Evolutionary conservation across 306 rosid species (phyloP).

Genomic region (Luffa acutangula): DNA sequence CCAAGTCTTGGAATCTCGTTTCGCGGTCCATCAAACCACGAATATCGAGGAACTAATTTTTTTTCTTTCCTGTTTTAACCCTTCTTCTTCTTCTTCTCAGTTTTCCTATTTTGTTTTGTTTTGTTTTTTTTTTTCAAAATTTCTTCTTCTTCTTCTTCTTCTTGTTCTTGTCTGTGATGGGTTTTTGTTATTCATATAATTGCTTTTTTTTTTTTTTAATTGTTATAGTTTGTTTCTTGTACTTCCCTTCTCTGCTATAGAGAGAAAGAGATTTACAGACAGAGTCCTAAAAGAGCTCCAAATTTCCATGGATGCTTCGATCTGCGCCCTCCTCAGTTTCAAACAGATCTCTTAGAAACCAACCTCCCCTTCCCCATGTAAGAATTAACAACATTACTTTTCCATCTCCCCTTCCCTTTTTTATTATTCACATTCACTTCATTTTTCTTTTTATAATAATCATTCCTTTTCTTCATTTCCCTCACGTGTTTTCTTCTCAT

Average conservation of each 20-base stretch:
- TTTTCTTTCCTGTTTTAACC: conserved; percentile 39
- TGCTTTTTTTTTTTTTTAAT: neutral
- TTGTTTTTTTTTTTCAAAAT: neutral
- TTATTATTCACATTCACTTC: too few species aligned
- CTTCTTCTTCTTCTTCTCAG: neutral
- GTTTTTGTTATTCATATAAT: neutral
- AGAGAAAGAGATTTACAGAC: conserved; percentile 6
- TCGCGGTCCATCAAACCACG: conserved; percentile 41
- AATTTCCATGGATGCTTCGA: conserved; percentile 43
- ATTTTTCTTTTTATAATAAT: conserved; percentile 1
- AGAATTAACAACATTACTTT: conserved; percentile 15
- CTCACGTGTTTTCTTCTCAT: neutral
- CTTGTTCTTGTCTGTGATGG: neutral
- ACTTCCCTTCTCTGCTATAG: neutral
- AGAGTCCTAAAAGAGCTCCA: conserved; percentile 28
- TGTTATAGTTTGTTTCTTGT: neutral
- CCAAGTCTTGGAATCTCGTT: conserved; percentile 37
- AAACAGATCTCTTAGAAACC: conserved; percentile 21
- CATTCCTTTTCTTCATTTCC: conserved; percentile 5
- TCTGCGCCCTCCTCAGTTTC: conserved; percentile 34
- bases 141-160: conserved; percentile 13
- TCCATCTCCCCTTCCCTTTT: neutral
- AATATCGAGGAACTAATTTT: conserved; percentile 19
- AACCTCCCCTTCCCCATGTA: conserved; percentile 38
- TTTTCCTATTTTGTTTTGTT: neutral